Evolutionary conservation across 2,329 filamentous ascomycete genomes (phyloP), one percentile per base, ranked within the genome.

Genomic region (Cercospora berteroae): DNA sequence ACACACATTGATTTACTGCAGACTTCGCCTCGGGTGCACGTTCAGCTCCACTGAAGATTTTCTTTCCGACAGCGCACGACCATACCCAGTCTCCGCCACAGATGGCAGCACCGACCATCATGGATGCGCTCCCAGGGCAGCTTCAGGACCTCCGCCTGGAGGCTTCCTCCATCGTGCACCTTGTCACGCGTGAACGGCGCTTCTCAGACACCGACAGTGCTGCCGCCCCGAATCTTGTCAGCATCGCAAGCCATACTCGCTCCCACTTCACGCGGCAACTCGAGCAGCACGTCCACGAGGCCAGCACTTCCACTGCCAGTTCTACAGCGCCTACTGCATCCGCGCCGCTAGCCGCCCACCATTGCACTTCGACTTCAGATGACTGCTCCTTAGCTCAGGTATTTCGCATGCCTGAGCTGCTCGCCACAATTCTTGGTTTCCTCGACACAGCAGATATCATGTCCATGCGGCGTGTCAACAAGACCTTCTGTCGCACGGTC

Each of bases 351-450:
- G 44, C 63, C 23, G 48, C 64, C 23, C 63, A 60, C 23, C 64
- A 68, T 27, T 27, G 27, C 39, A 60, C 60, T 29, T 42, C 39
- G 16, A 20, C 65, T 5, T 29, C 63, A 25, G 18, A 36, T 36
- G 44, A 56, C 16, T 76, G 74, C 62, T 64, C 74, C 5, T 67
- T 71, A 3, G 33, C n/a, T 5, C 69, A 70, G 44, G 68, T 72
- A n/a, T 68, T 75, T 23, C 59, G 63, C 9, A 74, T 68, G 7
- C 70, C 71, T 1, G 75, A 77, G 52, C 66, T 77, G 3, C 67
- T 75, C 5, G 74, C 72, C 25, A 63, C 68, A 20, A 65, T 75
- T 4, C 66, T 75, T 9, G 64, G 23, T 52, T 67, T 60, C 36
- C 59, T 75, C 18, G 65, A 71, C 31, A 70, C 72, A n/a, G 27